Percentiles rank a stretch among this genome's conserved stretches.
phyloP scores from a whole-genome alignment of 345 rosid species.

The Pelargonium nanum region DNA sequence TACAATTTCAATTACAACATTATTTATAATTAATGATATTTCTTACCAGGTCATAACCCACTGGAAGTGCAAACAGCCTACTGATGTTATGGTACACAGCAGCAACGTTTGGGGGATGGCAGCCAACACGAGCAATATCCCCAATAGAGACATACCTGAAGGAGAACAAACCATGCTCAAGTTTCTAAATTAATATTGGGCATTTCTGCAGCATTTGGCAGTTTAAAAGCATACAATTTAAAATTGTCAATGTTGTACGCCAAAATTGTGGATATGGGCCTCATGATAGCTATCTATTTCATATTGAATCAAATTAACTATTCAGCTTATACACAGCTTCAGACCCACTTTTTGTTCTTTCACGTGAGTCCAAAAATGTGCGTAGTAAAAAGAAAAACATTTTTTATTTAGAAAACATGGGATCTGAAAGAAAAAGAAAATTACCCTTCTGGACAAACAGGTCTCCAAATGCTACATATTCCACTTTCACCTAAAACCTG shows the following conservation, averaged over 20 bases:
- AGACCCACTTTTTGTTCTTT: background rate
- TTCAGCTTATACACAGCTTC: background rate
- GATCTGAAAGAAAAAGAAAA: background rate
- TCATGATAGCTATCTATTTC: background rate
- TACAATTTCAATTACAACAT: background rate
- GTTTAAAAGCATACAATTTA: no score
- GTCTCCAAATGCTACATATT: conserved; percentile 85
- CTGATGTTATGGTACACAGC: conserved; percentile 57
- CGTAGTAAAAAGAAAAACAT: background rate
- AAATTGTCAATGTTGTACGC: no score
- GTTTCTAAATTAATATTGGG: background rate
- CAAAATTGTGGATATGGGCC: no score
- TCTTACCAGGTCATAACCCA: conserved; percentile 91
- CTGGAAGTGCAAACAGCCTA: conserved; percentile 49
- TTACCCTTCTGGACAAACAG: conserved; percentile 86
- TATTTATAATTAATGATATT: background rate
- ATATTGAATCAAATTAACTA: background rate
- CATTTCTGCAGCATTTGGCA: no score
- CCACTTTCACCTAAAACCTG: conserved; percentile 56
- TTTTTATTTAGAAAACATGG: background rate
- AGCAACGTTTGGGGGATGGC: conserved; percentile 83
- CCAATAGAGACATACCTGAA: conserved; percentile 74
- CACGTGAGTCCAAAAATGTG: background rate
- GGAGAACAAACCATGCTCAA: background rate
- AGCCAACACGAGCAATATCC: conserved; percentile 73